Evolutionary conservation across 2,329 filamentous ascomycete genomes (phyloP).

Genomic region (Trichophyton mentagrophytes): DNA sequence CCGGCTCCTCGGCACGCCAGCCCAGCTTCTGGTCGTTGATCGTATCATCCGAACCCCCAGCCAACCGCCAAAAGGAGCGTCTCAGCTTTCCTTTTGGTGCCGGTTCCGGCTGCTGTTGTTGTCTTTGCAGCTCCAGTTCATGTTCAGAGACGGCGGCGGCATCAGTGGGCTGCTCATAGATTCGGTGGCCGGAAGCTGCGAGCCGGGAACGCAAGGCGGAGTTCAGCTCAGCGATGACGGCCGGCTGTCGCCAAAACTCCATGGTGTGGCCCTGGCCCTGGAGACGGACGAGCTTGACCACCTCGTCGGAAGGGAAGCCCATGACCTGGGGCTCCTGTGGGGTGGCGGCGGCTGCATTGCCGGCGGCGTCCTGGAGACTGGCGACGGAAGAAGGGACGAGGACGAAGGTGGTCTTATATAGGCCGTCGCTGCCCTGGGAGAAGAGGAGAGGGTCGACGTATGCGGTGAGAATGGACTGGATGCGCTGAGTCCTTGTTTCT

Average conservation of each 20-base stretch:
- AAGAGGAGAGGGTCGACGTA: conserved; percentile 33
- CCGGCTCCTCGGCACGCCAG: conserved; percentile 18
- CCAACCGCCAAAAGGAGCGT: conserved; percentile 13
- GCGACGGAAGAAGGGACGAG: conserved; percentile 34
- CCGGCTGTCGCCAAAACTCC: conserved; percentile 33
- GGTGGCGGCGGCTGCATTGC: conserved; percentile 12
- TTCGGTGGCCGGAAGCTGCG: conserved; percentile 13
- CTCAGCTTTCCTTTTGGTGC: conserved; percentile 7
- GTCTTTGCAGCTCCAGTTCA: neutral
- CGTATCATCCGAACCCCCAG: conserved; percentile 12
- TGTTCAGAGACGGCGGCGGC: neutral
- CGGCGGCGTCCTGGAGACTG: conserved; percentile 16
- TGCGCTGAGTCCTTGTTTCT: conserved; percentile 28
- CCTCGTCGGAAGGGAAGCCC: conserved; percentile 29
- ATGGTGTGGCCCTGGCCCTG: conserved; percentile 29
- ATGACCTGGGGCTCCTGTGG: conserved; percentile 23
- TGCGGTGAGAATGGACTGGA: conserved; percentile 27
- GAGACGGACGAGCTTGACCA: conserved; percentile 29
- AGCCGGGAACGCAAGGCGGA: conserved; percentile 22
- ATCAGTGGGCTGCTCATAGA: conserved; percentile 8
- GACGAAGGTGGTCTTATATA: conserved; percentile 33
- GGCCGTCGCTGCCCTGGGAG: conserved; percentile 28
- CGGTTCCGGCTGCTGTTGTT: neutral
- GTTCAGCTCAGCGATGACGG: conserved; percentile 31
- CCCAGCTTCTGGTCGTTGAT: conserved; percentile 21